Conservation (phyloP, 345 rosid genomes). For the Xanthoceras sorbifolium region DNA sequence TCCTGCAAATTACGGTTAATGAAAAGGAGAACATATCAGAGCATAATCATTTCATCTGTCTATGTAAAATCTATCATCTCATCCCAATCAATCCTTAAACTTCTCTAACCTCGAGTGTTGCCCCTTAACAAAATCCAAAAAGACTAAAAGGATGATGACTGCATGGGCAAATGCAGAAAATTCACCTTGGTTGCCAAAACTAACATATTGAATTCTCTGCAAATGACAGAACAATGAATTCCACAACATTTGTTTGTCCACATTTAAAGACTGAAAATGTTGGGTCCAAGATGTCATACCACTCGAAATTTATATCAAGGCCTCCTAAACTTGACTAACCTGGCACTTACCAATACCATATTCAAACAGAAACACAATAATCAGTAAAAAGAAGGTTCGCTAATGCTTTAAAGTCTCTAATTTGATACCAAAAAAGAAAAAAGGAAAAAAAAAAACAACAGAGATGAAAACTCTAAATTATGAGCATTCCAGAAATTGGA, state of each 20-base stretch:
- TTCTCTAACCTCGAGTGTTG: background rate
- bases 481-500: slow-evolving; percentile 6
- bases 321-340: background rate
- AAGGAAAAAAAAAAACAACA: too few relatives aligned
- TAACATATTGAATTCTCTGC: background rate
- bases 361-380: background rate
- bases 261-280: background rate
- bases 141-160: background rate
- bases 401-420: background rate
- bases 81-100: slow-evolving; percentile 9
- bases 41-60: slow-evolving; percentile 5
- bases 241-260: background rate
- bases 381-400: background rate
- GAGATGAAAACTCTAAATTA: background rate
- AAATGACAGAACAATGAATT: background rate
- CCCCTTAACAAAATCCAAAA: background rate
- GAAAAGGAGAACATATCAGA: slow-evolving; percentile 18
- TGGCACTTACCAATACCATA: background rate
- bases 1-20: slow-evolving; percentile 51
- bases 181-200: background rate
- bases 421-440: background rate
- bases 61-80: slow-evolving; percentile 5
- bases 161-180: background rate
- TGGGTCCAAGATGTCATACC: background rate
- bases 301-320: background rate